Evolutionary conservation across 257 asterid species (phyloP).

Genomic region (Ocimum tenuiflorum): DNA sequence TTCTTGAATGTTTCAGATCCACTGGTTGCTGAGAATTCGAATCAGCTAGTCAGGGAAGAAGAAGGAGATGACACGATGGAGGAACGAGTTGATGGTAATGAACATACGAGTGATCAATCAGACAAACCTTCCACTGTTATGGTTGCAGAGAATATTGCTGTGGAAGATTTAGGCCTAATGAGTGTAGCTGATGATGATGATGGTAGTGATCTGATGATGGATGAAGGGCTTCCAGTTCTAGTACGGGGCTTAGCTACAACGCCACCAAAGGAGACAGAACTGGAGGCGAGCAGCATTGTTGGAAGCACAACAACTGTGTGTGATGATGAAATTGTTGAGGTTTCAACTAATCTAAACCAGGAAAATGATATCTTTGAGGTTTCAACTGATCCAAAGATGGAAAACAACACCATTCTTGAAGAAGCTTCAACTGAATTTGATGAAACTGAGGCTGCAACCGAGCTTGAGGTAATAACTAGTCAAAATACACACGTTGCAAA

Average conservation of each 20-base stretch:
- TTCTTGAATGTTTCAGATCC: slow-evolving; percentile 11
- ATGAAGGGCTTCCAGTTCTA: slow-evolving; percentile 39
- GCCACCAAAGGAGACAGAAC: slow-evolving; percentile 27
- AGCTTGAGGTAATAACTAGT: slow-evolving; percentile 13
- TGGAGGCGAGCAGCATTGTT: not conserved
- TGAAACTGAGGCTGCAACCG: slow-evolving; percentile 24
- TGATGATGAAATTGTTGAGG: slow-evolving; percentile 19
- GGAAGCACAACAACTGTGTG: not conserved
- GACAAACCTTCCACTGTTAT: not conserved
- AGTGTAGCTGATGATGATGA: slow-evolving; percentile 5
- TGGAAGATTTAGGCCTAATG: not conserved
- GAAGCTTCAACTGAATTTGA: no score
- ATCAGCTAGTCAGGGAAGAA: not conserved
- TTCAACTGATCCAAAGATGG: slow-evolving; percentile 1
- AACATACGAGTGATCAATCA: not conserved
- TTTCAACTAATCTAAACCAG: slow-evolving; percentile 18
- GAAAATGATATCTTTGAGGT: no score
- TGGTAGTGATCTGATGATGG: slow-evolving; percentile 14
- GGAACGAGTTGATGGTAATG: not conserved
- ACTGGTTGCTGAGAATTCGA: slow-evolving; percentile 17
- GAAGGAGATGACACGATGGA: not conserved
- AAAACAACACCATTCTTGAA: not conserved
- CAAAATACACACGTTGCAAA: not conserved
- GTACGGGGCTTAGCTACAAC: slow-evolving; percentile 50
- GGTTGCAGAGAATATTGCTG: slow-evolving; percentile 20